These are phyloP conservation scores for Aspergillus pseudoglaucus DNA, from an alignment of 2,329 filamentous ascomycete species.

Conservation along the genomic window DNA sequence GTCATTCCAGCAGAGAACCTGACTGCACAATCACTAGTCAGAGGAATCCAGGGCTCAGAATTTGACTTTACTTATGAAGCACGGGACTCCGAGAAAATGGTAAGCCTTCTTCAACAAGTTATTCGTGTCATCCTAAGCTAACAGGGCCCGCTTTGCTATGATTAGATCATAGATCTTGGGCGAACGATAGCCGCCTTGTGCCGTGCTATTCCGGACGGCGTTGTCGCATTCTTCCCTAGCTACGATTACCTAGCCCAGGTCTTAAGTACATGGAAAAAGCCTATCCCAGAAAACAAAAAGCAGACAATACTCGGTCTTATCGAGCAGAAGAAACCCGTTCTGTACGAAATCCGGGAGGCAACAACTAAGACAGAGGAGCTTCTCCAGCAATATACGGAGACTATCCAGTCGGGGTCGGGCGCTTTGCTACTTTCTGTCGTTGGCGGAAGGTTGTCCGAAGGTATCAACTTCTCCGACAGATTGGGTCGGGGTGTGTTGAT, in stretches of 20 bases:
- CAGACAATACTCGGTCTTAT: constrained; percentile 26
- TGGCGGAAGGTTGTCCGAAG: constrained; percentile 90
- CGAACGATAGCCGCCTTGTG: constrained; percentile 65
- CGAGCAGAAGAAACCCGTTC: constrained; percentile 40
- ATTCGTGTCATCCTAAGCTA: neutral
- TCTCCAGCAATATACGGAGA: constrained; percentile 64
- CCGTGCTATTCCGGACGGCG: constrained; percentile 71
- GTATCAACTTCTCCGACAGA: constrained; percentile 93
- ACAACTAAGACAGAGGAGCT: constrained; percentile 56
- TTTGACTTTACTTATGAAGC: constrained; percentile 88
- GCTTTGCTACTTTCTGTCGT: constrained; percentile 84
- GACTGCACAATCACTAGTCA: constrained; percentile 64
- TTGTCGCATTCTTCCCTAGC: constrained; percentile 93
- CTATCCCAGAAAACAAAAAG: constrained; percentile 19
- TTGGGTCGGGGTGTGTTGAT: constrained; percentile 85
- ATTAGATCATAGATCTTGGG: constrained; percentile 63
- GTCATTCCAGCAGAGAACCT: constrained; percentile 81
- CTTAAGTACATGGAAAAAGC: constrained; percentile 53
- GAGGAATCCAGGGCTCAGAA: constrained; percentile 41
- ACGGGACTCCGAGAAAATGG: constrained; percentile 61
- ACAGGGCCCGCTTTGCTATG: neutral
- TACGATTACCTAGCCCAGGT: constrained; percentile 84
- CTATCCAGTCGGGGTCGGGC: constrained; percentile 58
- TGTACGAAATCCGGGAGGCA: constrained; percentile 46
- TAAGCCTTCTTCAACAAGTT: constrained; percentile 18